Evolutionary conservation across 768 basidiomycete genomes (phyloP), one percentile per base, ranked within the genome.

Genomic region (Mycena venus): DNA sequence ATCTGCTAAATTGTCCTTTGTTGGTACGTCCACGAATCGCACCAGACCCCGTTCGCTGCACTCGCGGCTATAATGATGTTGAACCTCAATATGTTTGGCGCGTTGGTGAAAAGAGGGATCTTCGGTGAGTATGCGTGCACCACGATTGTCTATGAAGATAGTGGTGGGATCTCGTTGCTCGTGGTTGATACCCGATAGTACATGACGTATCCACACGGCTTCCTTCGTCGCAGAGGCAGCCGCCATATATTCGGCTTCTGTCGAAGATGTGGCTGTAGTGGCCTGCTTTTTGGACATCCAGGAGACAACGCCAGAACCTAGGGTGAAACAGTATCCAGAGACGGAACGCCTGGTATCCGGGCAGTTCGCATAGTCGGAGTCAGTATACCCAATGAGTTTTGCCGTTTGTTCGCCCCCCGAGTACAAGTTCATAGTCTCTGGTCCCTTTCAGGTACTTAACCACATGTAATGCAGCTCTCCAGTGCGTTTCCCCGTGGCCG

Each of bases 391-490:
- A 6, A 23, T n/a, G 14, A 64, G 47, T 32, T 15, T n/a, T 9
- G 64, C 31, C 3, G 62, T 44, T 23, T 49, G 7, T 8, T 11
- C 31, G 19, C 62, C 62, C 17, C n/a, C 62, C 44, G n/a, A 64
- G 62, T 32, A 31, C 47, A 4, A 64, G 62, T n/a, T 51, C 29
- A 21, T 64, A 65, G 27, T 81, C 75, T 5, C 73, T 42, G 4
- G 85, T 84, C 12, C 85, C 84, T 68, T 83, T 83, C 63, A 87
- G 74, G 69, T 86, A 86, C 19, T 79, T 67, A 27, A 85, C 76
- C 58, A 86, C 53, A 56, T 82, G 82, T 62, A 85, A 84, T 34
- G 83, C 81, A 9, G 84, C 84, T 32, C 80, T 76, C 86, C 84
- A 86, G 75, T 88, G 86, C 0, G 23, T 34, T 11, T 51, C 27